Percentiles rank a stretch among this genome's conserved stretches.
Evolutionary conservation across 441 rosid species (phyloP).

Genomic region (Erodium moschatum): DNA sequence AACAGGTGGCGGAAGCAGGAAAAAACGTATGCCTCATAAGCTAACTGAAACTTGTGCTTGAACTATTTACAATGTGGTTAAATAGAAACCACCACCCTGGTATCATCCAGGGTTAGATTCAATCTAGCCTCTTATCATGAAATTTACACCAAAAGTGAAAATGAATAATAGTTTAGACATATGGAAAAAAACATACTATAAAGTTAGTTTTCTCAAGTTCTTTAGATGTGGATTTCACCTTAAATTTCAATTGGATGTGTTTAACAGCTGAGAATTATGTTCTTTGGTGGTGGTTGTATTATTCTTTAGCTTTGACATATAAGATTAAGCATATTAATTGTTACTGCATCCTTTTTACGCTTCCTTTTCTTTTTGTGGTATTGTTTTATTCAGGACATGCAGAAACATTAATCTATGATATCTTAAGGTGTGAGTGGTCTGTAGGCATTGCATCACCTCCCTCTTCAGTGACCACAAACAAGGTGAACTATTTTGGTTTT

Average conservation of each 20-base stretch:
- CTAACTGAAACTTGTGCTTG: constrained; percentile 10
- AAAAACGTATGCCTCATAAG: constrained; percentile 53
- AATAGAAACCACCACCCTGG: background rate
- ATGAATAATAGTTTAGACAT: background rate
- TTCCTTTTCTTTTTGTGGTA: background rate
- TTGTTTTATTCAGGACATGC: constrained; percentile 53
- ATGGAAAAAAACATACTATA: background rate
- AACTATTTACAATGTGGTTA: background rate
- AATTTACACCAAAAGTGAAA: background rate
- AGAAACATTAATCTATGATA: constrained; percentile 76
- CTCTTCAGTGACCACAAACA: constrained; percentile 65
- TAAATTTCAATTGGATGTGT: background rate
- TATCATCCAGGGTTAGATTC: background rate
- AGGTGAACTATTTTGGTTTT: constrained; percentile 37
- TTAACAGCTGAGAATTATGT: background rate
- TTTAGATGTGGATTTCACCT: background rate
- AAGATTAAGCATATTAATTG: background rate
- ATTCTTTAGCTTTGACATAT: background rate
- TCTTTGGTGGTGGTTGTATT: constrained; percentile 3
- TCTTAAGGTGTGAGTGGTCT: constrained; percentile 76
- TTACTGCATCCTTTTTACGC: background rate
- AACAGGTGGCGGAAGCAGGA: constrained; percentile 94
- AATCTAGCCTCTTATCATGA: background rate
- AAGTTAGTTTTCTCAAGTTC: background rate
- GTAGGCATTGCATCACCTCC: constrained; percentile 57